Conservation (phyloP, 108 stramenopile genomes). For the Halocafeteria seosinensis region DNA sequence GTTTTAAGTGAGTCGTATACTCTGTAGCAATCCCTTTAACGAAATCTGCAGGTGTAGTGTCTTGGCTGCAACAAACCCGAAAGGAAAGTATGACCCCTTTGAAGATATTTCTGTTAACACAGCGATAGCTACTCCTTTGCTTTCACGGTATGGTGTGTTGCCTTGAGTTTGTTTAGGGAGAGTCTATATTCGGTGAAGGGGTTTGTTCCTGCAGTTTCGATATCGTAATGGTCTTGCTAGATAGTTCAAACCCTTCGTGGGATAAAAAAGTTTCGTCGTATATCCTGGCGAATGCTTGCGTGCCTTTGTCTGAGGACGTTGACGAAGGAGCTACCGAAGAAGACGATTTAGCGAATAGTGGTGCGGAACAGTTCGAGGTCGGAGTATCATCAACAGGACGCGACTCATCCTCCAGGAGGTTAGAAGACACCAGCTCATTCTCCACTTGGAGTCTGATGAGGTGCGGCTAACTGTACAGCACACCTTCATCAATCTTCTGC, state of each 20-base stretch:
- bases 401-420: background rate
- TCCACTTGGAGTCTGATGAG: background rate
- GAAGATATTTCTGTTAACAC: conserved; percentile 60
- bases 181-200: too few species aligned
- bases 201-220: too few species aligned
- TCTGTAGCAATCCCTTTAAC: too few species aligned
- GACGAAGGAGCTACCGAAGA: too few species aligned
- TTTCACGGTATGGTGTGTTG: too few species aligned
- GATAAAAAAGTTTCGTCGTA: conserved; percentile 46
- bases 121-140: conserved; percentile 71
- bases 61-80: conserved; percentile 10
- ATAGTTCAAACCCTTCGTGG: conserved; percentile 43
- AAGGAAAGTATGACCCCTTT: conserved; percentile 22
- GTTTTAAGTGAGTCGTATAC: background rate
- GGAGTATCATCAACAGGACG: background rate
- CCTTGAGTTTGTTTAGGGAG: too few species aligned
- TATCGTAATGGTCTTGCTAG: conserved; percentile 67
- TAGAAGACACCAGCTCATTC: background rate
- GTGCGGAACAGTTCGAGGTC: background rate
- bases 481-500: background rate
- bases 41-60: conserved; percentile 1
- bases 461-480: background rate
- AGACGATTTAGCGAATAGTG: background rate
- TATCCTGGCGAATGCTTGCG: conserved; percentile 65
- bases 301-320: conserved; percentile 16